A percentile compares a stretch with the other conserved stretches of the same genome.
These are phyloP conservation scores for Pythium pyrilobum DNA, from an alignment of 352 stramenopile genomes.

Conservation along the genomic window DNA sequence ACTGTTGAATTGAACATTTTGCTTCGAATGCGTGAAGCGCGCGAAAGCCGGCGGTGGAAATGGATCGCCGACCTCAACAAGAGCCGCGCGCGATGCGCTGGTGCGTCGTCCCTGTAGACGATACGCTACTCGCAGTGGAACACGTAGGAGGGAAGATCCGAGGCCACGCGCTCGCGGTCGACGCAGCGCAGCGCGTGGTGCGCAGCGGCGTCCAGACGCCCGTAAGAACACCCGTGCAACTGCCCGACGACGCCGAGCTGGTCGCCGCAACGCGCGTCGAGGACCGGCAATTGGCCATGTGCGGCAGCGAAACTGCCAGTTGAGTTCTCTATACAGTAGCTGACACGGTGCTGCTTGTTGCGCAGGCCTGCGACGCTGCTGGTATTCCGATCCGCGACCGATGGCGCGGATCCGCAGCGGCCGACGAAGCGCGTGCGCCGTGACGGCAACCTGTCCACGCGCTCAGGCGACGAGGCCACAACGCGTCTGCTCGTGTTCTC, in stretches of 20 bases:
- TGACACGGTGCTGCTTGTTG: background rate
- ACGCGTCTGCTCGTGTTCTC: conserved; percentile 10
- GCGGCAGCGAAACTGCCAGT: too few relatives aligned
- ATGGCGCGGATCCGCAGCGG: background rate
- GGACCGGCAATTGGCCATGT: conserved; percentile 6
- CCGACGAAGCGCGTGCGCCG: conserved; percentile 11
- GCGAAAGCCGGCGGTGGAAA: too few relatives aligned
- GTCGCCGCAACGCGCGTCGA: conserved; percentile 3
- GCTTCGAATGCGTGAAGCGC: too few relatives aligned
- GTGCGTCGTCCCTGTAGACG: conserved; percentile 13
- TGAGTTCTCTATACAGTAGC: background rate
- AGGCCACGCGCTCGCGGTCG: conserved; percentile 1
- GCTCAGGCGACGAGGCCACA: too few relatives aligned
- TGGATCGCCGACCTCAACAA: background rate
- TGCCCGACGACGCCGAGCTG: background rate
- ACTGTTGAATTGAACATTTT: too few relatives aligned
- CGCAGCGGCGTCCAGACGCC: background rate
- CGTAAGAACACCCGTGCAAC: background rate
- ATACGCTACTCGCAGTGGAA: conserved; percentile 6
- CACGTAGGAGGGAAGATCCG: background rate
- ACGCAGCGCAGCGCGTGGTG: conserved; percentile 7
- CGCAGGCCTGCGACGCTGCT: conserved; percentile 10
- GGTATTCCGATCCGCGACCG: background rate
- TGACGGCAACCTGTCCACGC: background rate
- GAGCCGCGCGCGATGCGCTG: conserved; percentile 3